phyloP scores from a whole-genome alignment of 768 basidiomycete species.

The Lactifluus hygrophoroides region DNA sequence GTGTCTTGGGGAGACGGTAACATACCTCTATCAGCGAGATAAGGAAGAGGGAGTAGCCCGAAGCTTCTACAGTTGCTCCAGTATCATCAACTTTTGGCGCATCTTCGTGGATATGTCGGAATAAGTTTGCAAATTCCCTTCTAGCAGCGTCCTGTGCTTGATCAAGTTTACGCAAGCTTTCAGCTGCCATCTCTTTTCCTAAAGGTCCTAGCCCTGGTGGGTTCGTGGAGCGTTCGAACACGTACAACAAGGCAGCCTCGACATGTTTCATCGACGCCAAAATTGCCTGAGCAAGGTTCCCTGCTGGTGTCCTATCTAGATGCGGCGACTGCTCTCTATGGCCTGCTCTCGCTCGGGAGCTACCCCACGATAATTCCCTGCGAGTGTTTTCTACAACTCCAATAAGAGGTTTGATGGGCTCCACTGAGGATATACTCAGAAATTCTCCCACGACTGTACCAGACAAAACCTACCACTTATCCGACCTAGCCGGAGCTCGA shows the following conservation, averaged over 20 bases:
- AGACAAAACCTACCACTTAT: constrained; percentile 31
- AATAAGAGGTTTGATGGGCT: constrained; percentile 36
- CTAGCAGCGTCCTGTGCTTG: constrained; percentile 11
- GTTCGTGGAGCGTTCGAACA: constrained; percentile 27
- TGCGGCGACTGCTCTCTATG: neutral
- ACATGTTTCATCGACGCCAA: constrained; percentile 30
- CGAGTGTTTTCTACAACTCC: constrained; percentile 38
- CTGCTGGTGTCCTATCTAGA: constrained; percentile 25
- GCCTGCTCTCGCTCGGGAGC: constrained; percentile 22
- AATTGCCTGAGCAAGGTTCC: constrained; percentile 31
- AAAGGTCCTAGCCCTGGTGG: constrained; percentile 1
- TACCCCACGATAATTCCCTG: constrained; percentile 38
- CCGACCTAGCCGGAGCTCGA: constrained; percentile 39
- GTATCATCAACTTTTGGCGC: constrained; percentile 20
- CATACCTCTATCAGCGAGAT: constrained; percentile 39
- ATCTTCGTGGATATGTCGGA: constrained; percentile 27
- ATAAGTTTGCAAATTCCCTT: constrained; percentile 28
- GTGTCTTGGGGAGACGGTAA: neutral
- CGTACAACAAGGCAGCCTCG: constrained; percentile 22
- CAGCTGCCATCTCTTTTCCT: constrained; percentile 6
- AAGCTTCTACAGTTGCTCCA: constrained; percentile 26
- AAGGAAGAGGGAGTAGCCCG: constrained; percentile 33
- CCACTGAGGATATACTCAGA: constrained; percentile 26
- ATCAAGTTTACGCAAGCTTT: constrained; percentile 1
- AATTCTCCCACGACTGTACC: neutral